Evolutionary conservation across 148 eudicot species (phyloP).

Genomic region (Arctostaphylos glauca): DNA sequence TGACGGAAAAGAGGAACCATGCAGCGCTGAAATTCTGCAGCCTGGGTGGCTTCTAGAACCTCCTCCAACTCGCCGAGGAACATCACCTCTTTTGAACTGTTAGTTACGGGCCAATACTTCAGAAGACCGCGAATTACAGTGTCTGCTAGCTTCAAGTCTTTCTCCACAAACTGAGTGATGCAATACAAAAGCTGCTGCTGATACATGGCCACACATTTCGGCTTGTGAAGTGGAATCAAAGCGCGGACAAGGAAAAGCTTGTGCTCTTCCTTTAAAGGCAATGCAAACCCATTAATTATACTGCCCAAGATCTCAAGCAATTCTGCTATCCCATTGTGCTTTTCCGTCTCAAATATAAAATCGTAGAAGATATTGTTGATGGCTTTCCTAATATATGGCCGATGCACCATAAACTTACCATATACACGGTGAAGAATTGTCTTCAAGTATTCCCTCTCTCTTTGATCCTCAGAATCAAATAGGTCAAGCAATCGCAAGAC

Average conservation of each 20-base stretch:
- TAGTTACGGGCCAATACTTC: slow-evolving; percentile 57
- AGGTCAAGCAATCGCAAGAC: slow-evolving; percentile 47
- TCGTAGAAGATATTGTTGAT: slow-evolving; percentile 45
- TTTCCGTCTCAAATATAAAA: slow-evolving; percentile 50
- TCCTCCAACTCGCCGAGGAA: slow-evolving; percentile 53
- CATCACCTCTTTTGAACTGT: slow-evolving; percentile 54
- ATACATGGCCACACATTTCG: slow-evolving; percentile 42
- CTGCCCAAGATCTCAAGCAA: slow-evolving; percentile 58
- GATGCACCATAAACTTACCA: slow-evolving; percentile 56
- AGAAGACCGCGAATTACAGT: slow-evolving; percentile 43
- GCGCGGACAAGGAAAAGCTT: slow-evolving; percentile 43
- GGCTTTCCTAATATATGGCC: slow-evolving; percentile 50
- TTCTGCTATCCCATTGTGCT: slow-evolving; percentile 53
- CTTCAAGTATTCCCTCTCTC: slow-evolving; percentile 59
- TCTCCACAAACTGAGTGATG: slow-evolving; percentile 52
- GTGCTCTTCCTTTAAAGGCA: slow-evolving; percentile 62
- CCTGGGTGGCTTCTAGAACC: slow-evolving; percentile 52
- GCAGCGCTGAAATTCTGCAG: slow-evolving; percentile 44
- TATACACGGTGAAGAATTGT: slow-evolving; percentile 50
- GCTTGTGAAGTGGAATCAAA: slow-evolving; percentile 53
- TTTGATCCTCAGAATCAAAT: slow-evolving; percentile 50
- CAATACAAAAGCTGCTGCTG: slow-evolving; percentile 54
- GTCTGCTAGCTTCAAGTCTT: slow-evolving; percentile 49
- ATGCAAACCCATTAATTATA: slow-evolving; percentile 55
- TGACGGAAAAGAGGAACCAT: slow-evolving; percentile 55